Evolutionary conservation across 148 eudicot species (phyloP).

Genomic region (Diospyros kaki): DNA sequence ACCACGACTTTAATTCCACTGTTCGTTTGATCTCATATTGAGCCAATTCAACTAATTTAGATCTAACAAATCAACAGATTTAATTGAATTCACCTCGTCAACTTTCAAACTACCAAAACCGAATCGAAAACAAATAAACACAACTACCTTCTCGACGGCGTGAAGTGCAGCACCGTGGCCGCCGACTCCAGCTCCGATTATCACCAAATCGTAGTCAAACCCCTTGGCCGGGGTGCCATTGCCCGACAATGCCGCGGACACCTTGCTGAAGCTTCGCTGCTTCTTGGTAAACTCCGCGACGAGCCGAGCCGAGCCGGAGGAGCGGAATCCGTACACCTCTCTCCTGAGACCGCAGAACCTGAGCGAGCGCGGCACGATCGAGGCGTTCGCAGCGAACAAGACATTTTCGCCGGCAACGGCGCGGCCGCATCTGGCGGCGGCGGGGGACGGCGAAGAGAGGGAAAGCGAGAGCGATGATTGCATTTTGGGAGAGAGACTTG

Average conservation of each 20-base stretch:
- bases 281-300: slow-evolving; percentile 15
- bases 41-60: neutral
- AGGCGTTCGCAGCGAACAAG: slow-evolving; percentile 3
- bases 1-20: too few species aligned
- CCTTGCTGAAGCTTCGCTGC: slow-evolving; percentile 15
- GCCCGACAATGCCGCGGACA: slow-evolving; percentile 38
- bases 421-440: slow-evolving; percentile 33
- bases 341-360: slow-evolving; percentile 77
- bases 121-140: neutral
- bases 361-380: slow-evolving; percentile 36
- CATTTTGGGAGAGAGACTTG: slow-evolving; percentile 33
- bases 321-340: slow-evolving; percentile 35
- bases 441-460: slow-evolving; percentile 38
- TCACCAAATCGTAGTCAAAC: slow-evolving; percentile 84
- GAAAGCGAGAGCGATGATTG: slow-evolving; percentile 68
- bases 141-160: slow-evolving; percentile 81
- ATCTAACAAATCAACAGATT: neutral
- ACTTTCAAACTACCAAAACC: neutral
- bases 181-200: slow-evolving; percentile 97
- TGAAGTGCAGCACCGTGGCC: slow-evolving; percentile 99
- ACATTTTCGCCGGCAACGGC: slow-evolving; percentile 12
- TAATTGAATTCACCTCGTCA: neutral
- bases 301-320: slow-evolving; percentile 19
- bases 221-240: slow-evolving; percentile 48
- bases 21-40: too few species aligned